Evolutionary conservation across 805 yeast species (phyloP), one percentile per base, ranked within the genome.

Genomic region (Danielozyma ontarioensis): DNA sequence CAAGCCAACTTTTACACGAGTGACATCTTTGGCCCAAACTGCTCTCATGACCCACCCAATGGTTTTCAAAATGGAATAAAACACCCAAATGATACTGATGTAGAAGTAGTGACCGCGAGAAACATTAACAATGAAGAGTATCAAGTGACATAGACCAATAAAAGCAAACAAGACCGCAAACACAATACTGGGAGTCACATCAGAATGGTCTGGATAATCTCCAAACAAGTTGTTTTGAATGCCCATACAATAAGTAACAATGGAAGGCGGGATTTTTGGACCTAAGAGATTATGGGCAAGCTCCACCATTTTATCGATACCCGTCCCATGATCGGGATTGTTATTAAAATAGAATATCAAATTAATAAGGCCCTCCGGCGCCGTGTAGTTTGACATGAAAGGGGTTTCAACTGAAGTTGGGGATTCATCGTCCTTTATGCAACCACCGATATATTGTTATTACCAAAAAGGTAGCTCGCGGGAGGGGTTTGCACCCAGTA

Each of bases 101-200:
- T 42, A 43, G 29, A 50, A 50, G 29, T 45, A 30, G 34, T 50
- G 55, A 17, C 55, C 55, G 10, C 51, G 34, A 6, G 42, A 30
- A 25, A 13, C 34, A 35, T 50, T 50, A 34, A 44, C 30, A 18
- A 27, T 17, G 26, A 48, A 50, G 5, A 50, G 35, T 3, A 31
- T 11, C 10, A 45, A 34, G 18, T 50, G 55, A 3, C 38, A n/a
- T 3, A 48, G 10, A 2, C 34, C 45, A 3, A 45, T 14, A 13
- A 48, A 27, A 5, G 32, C 48, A 19, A 43, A 50, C 3, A 45
- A 32, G 21, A 34, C 45, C 5, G 44, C 35, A 33, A 48, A 48
- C 12, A 46, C 25, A 13, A 37, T 30, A 13, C 44, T 33, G 11
- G 55, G 55, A 3, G 41, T 47, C 13, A 46, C 27, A 26, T 50